phyloP scores from a whole-genome alignment of 148 eudicot genomes.

The Vaccinium myrtillus region DNA sequence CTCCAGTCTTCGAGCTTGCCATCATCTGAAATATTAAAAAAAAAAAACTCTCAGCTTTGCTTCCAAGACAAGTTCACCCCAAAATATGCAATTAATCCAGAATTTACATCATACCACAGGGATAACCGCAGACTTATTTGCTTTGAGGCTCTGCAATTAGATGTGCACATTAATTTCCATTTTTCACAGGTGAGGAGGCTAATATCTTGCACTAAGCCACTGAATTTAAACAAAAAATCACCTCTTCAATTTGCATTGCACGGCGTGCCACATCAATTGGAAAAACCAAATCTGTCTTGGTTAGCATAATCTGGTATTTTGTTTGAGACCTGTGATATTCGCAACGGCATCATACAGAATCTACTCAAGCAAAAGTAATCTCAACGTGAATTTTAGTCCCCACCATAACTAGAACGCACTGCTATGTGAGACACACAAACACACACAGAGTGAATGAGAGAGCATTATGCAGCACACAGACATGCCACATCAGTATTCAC shows the following conservation, averaged over 20 bases:
- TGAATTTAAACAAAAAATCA: slow-evolving; percentile 15
- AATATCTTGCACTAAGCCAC: neutral
- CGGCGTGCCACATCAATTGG: slow-evolving; percentile 96
- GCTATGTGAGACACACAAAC: neutral
- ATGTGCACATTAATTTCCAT: slow-evolving; percentile 14
- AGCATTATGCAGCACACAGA: neutral
- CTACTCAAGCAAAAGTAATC: neutral
- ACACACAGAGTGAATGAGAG: neutral
- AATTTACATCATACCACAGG: slow-evolving; percentile 63
- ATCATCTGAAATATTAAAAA: slow-evolving; percentile 88
- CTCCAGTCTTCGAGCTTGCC: slow-evolving; percentile 89
- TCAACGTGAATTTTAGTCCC: neutral
- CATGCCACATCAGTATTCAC: neutral
- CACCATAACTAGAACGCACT: neutral
- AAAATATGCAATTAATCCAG: slow-evolving; percentile 1
- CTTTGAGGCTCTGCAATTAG: slow-evolving; percentile 67
- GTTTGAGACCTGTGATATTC: slow-evolving; percentile 66
- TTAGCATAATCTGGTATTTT: slow-evolving; percentile 81
- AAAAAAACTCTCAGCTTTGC: slow-evolving; percentile 9
- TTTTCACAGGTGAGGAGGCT: neutral
- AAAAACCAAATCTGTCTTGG: slow-evolving; percentile 81
- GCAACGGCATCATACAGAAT: neutral
- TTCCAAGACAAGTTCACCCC: neutral
- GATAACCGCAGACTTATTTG: slow-evolving; percentile 69
- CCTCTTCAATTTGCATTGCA: slow-evolving; percentile 99